Evolutionary conservation across 192 early-diverging fungal species (phyloP), one percentile per base, ranked within the genome.

Genomic region (Geranomyces variabilis): DNA sequence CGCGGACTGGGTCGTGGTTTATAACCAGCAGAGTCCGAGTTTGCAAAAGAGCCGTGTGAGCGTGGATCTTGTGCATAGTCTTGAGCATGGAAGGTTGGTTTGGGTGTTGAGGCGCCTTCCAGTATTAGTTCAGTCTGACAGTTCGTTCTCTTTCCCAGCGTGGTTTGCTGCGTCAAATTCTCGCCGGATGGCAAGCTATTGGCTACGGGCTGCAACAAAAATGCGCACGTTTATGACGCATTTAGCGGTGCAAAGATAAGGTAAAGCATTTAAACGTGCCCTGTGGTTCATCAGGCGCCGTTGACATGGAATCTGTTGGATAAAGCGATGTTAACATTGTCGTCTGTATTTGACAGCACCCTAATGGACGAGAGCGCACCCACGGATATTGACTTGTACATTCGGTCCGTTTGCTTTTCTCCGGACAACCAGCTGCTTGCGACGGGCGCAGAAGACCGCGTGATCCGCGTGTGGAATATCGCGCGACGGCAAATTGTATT

Each of bases 121-220:
- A n/a, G n/a, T n/a, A n/a, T n/a, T n/a, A n/a, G n/a, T n/a, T n/a
- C n/a, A n/a, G n/a, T 36, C 33, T 24, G 19, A 26, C 51, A 53
- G 51, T 17, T 53, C 15, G n/a, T 41, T 55, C 58, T 59, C 15
- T 61, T 71, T 66, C 43, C 51, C 64, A 94, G 93, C 74, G 96
- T 99, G 19, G 96, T 99, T 8, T 99, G 96, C 81, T 99, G 94
- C 76, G 94, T 97, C 49, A 92, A 92, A 66, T 99, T 99, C 71
- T 96, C 93, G 63, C 84, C 89, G 19, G 94, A 97, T 75, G 96
- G 96, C 49, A 88, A 90, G 75, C 90, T 86, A 58, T 86, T 99
- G 49, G 96, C 95, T 30, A 94, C 96, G 10, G 96, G 96, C 14
- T 96, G 93, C 81, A 99, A 97, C 77, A 89, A 90, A 30, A 88